Evolutionary conservation across 805 yeast genomes (phyloP), one percentile per base, ranked within the genome.

Genomic region (Cyberlindnera misumaiensis): DNA sequence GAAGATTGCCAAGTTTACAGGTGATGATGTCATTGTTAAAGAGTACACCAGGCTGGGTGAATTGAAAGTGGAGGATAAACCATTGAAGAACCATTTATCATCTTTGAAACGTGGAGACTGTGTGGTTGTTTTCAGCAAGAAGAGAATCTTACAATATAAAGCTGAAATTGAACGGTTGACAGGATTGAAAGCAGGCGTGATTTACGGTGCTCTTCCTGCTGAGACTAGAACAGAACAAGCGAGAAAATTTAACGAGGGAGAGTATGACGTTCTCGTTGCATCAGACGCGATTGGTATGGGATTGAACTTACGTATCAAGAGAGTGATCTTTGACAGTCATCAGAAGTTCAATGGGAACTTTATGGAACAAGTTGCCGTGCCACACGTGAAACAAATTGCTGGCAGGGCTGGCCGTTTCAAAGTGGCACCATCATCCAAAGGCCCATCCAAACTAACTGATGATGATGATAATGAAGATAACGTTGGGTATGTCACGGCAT

Each of bases 281-380:
- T 84, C 96, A 3, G 97, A 93, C 64, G 98, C 98, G 0, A 79
- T 93, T 45, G 98, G 98, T 2, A 90, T 93, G 97, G 98, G 98
- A 0, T 68, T 93, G 38, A 93, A 93, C 54, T 66, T 93, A 52
- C 80, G 84, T 18, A 89, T 93, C 47, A 76, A 79, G 42, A 65
- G 97, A 43, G 73, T 93, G 5, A 72, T 93, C 1, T 89, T 93
- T 55, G 75, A 83, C 13, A 70, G 80, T 1, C 64, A 73, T 20
- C 56, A 57, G 35, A 93, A 93, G 59, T 89, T 73, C 49, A 75
- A 87, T 54, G 97, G 97, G 5, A 55, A 51, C 11, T 60, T 58
- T 12, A 61, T 67, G 42, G 60, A 59, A 8, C 56, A 56, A 1
- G 58, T 93, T 24, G 65, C 83, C 0, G 61, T 72, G 4, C 82